Conservation (phyloP, 2,329 filamentous ascomycete species). For the Calcarisporium arbuscula region DNA sequence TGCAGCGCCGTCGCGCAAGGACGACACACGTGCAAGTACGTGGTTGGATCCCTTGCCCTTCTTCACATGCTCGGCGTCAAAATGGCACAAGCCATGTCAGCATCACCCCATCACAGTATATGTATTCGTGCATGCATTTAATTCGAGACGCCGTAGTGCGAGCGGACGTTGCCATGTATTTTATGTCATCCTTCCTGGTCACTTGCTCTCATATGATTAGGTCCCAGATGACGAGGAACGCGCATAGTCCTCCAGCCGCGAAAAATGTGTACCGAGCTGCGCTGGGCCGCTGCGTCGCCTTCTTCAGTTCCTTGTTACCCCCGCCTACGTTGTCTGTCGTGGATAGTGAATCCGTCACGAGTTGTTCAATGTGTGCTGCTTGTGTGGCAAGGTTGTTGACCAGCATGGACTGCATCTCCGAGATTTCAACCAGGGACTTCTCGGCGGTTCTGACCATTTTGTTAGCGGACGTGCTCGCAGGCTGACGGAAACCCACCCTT, state of each 20-base stretch:
- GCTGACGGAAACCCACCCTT: too few species aligned
- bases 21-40: constrained; percentile 8
- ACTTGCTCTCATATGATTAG: constrained; percentile 44
- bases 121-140: too few species aligned
- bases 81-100: too few species aligned
- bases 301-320: constrained; percentile 87
- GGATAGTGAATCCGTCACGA: constrained; percentile 74
- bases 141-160: too few species aligned
- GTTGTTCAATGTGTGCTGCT: constrained; percentile 79
- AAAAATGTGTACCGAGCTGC: constrained; percentile 74
- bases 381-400: constrained; percentile 81
- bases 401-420: constrained; percentile 83
- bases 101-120: too few species aligned
- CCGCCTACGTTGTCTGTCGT: constrained; percentile 82
- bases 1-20: too few species aligned
- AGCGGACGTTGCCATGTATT: too few species aligned
- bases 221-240: constrained; percentile 73
- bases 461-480: too few species aligned
- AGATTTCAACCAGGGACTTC: constrained; percentile 85
- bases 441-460: constrained; percentile 63
- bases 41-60: background rate
- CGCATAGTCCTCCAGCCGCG: constrained; percentile 68
- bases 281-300: constrained; percentile 66
- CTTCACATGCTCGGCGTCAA: too few species aligned
- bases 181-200: constrained; percentile 1